A percentile compares a stretch with the other conserved stretches of the same genome.
phyloP scores from a whole-genome alignment of 179 eudicot species.

The Spinacia oleracea region DNA sequence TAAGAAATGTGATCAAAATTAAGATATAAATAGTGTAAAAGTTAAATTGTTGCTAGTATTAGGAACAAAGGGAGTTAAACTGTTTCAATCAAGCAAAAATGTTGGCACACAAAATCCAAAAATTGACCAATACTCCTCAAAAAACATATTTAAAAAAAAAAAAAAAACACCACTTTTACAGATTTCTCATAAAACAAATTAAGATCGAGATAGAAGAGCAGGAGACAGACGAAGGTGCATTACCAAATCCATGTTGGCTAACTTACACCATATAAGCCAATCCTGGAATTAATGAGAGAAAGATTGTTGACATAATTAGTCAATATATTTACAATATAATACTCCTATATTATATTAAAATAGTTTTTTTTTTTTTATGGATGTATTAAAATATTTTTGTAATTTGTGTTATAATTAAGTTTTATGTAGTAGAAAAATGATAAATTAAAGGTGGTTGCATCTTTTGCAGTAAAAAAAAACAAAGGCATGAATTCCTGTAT shows the following conservation, averaged over 20 bases:
- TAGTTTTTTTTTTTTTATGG: too few species aligned
- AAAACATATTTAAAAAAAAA: neutral
- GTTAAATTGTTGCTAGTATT: too few species aligned
- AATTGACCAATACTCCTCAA: too few species aligned
- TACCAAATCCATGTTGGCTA: conserved; percentile 29
- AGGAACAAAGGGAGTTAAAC: too few species aligned
- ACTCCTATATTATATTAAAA: neutral
- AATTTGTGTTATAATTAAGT: neutral
- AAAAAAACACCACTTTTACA: neutral
- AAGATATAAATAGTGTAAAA: too few species aligned
- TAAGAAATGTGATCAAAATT: too few species aligned
- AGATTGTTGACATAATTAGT: conserved; percentile 9
- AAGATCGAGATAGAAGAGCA: conserved; percentile 4
- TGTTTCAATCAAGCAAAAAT: too few species aligned
- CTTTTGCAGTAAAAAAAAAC: conserved; percentile 19
- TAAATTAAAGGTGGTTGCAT: neutral
- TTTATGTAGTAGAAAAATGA: neutral
- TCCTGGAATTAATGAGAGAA: conserved; percentile 23
- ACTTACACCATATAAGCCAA: conserved; percentile 37
- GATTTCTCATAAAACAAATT: neutral
- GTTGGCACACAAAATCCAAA: too few species aligned
- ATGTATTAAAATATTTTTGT: neutral
- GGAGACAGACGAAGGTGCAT: conserved; percentile 19
- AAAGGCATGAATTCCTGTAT: conserved; percentile 22
- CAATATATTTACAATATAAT: neutral